Base-by-base conservation (phyloP, 805 yeast genomes). In the Pichia thaimueangensis region DNA sequence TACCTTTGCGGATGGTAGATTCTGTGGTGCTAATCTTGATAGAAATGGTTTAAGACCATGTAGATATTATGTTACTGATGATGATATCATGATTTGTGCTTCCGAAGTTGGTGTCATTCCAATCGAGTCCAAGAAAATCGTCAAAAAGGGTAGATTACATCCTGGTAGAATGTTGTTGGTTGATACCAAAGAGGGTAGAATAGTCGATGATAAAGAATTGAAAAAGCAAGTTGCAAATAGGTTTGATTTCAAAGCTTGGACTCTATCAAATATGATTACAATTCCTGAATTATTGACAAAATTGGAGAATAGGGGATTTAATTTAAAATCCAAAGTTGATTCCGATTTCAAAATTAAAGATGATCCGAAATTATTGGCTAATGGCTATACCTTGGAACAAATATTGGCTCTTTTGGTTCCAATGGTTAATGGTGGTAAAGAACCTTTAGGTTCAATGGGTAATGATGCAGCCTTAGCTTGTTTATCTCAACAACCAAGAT, bases 11-110 rank as follows among this genome's bases (percentile, higher is more conserved):
- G 97, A 91, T 65, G 97, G 96, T 54, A 77, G 97, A 56, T 91
- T 86, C 74, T 87, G 96, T 68, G 98, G 98, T 71, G 98, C 98
- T 38, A 89, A 89, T 64, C 75, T 93, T 52, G 98, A 91, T 68
- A 80, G 98, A 69, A 91, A 93, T 62, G 98, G 98, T 50, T 75
- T 91, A 59, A 83, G 98, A 69, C 98, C 98, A 29, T 93, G 98
- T 71, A 86, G 98, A 62, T 91, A 86, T 72, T 93, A 93, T 65
- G 81, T 93, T 54, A 89, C 97, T 36, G 82, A 81, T 57, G 97
- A 93, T 62, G 94, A 89, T 65, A 76, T 94, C 54, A 89, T 91
- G 75, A 88, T 91, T 57, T 91, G 97, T 69, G 98, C 97, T 6
- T 88, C 97, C 13, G 98, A 91, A 68, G 98, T 91, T 48, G 98